phyloP scores from a whole-genome alignment of 306 rosid genomes.

The Vicia villosa region DNA sequence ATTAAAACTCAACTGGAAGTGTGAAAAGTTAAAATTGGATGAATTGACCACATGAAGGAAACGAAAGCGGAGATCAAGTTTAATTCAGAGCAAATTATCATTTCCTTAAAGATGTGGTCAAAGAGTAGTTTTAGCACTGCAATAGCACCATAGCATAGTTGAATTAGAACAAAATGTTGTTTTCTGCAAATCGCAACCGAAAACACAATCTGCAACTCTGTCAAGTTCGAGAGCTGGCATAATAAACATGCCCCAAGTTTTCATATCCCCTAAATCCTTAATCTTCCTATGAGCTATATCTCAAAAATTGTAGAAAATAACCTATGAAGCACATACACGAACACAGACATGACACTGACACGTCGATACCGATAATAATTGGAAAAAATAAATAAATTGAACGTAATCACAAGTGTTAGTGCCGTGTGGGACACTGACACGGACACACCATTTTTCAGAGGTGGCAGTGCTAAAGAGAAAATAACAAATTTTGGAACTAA shows the following conservation, averaged over 20 bases:
- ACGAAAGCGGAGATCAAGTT: neutral
- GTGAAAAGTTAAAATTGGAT: neutral
- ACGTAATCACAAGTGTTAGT: no score
- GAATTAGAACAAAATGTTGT: neutral
- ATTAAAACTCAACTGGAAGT: neutral
- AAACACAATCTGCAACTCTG: neutral
- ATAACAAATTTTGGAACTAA: neutral
- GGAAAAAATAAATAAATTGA: no score
- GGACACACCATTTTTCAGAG: no score
- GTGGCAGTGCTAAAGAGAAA: no score
- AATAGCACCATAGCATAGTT: neutral
- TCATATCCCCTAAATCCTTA: neutral
- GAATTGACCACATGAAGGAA: neutral
- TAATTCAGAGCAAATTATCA: neutral
- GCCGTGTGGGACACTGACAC: no score
- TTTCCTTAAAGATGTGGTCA: neutral
- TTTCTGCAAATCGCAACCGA: neutral
- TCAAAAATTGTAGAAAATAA: neutral
- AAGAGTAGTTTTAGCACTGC: neutral
- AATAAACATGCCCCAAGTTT: neutral
- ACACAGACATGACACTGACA: no score
- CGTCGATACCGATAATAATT: no score
- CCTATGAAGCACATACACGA: no score
- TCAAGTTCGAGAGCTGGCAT: neutral
- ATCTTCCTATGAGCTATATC: neutral